Percentiles rank a stretch among this genome's conserved stretches.
Evolutionary conservation across 495 filamentous ascomycete genomes (phyloP).

Genomic region (Choiromyces venosus): DNA sequence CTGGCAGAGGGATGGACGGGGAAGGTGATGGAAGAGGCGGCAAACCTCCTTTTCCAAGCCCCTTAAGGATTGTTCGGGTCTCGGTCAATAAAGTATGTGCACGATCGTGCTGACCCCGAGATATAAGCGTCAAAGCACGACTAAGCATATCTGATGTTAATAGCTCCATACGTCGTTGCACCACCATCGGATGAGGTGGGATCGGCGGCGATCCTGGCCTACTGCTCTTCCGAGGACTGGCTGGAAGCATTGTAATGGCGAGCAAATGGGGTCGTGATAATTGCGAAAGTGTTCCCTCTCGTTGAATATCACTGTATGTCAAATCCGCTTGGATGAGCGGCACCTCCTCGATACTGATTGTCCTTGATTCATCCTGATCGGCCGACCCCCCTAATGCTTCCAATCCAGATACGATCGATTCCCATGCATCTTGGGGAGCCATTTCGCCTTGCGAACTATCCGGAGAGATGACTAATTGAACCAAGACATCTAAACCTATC

Average conservation of each 20-base stretch:
- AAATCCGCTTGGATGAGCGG: constrained; percentile 94
- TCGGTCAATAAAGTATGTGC: constrained; percentile 87
- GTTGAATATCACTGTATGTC: constrained; percentile 86
- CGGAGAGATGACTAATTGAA: constrained; percentile 88
- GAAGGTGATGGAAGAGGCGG: constrained; percentile 71
- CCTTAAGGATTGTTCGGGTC: constrained; percentile 91
- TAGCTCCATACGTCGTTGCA: constrained; percentile 95
- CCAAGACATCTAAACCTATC: constrained; percentile 65
- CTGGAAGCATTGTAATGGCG: constrained; percentile 97
- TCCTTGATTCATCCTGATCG: constrained; percentile 79
- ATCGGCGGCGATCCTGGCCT: constrained; percentile 73
- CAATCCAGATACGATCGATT: constrained; percentile 89
- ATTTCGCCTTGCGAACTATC: constrained; percentile 81
- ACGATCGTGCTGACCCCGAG: constrained; percentile 84
- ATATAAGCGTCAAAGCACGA: constrained; percentile 82
- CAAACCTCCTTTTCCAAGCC: constrained; percentile 88
- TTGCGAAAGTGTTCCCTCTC: constrained; percentile 83
- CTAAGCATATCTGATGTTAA: constrained; percentile 98
- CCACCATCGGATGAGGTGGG: constrained; percentile 89
- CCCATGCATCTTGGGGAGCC: constrained; percentile 90
- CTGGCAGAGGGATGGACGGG: constrained; percentile 30
- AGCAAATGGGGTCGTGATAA: constrained; percentile 82
- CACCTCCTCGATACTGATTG: constrained; percentile 85
- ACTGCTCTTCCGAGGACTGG: constrained; percentile 57
- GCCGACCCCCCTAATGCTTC: constrained; percentile 90